Percentiles rank a stretch among this genome's conserved stretches.
Conservation (phyloP, 306 rosid species). For the Quercus rubra region DNA sequence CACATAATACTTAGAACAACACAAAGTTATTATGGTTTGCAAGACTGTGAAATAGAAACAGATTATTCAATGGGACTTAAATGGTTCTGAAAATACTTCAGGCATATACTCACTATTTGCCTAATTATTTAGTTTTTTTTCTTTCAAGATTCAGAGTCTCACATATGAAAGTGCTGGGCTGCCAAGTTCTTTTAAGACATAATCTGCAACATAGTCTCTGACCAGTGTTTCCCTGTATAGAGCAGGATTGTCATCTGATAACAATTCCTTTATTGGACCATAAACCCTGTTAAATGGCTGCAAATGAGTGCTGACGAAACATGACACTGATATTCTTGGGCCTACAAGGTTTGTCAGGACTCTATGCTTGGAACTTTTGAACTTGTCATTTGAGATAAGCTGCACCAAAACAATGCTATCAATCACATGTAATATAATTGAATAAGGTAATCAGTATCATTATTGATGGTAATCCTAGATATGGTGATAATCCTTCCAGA, state of each 20-base stretch:
- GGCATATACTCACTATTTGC: too few relatives aligned
- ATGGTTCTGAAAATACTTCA: too few relatives aligned
- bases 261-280: constrained; percentile 41
- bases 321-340: constrained; percentile 35
- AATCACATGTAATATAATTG: too few relatives aligned
- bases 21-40: too few relatives aligned
- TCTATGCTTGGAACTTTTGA: constrained; percentile 41
- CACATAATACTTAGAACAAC: too few relatives aligned
- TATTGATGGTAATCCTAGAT: too few relatives aligned
- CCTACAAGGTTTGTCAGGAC: constrained; percentile 33
- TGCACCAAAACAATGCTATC: constrained; percentile 3
- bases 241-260: constrained; percentile 36
- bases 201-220: constrained; percentile 22
- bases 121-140: too few relatives aligned
- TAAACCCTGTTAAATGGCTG: constrained; percentile 21
- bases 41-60: too few relatives aligned
- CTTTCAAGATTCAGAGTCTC: too few relatives aligned
- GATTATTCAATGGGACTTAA: too few relatives aligned
- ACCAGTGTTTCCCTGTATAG: constrained; percentile 27
- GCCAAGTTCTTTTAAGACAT: constrained; percentile 37
- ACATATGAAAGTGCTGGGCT: constrained; percentile 28
- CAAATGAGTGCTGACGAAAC: constrained; percentile 30
- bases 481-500: too few relatives aligned
- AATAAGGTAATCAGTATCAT: too few relatives aligned
- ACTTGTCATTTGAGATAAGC: constrained; percentile 41